These are phyloP conservation scores for Lyophyllum atratum DNA, from an alignment of 768 basidiomycete genomes.

Conservation along the genomic window DNA sequence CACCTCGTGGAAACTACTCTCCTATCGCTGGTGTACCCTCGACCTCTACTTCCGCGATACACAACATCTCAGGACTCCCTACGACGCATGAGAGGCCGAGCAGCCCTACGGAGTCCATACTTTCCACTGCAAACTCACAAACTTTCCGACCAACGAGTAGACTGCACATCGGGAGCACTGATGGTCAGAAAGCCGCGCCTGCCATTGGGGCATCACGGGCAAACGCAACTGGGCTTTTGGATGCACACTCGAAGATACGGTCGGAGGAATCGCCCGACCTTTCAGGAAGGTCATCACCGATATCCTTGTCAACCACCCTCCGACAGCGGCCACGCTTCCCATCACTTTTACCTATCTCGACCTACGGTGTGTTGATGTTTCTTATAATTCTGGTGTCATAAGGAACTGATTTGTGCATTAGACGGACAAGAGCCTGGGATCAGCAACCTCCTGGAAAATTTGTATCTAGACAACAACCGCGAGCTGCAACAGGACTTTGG, in stretches of 20 bases:
- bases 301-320: slow-evolving; percentile 58
- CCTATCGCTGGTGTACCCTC: slow-evolving; percentile 33
- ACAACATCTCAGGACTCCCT: slow-evolving; percentile 24
- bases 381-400: not conserved
- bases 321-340: slow-evolving; percentile 51
- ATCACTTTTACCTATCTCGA: slow-evolving; percentile 63
- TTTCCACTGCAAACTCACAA: slow-evolving; percentile 71
- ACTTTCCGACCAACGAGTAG: slow-evolving; percentile 59
- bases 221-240: slow-evolving; percentile 81
- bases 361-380: slow-evolving; percentile 56
- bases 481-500: slow-evolving; percentile 93
- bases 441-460: slow-evolving; percentile 83
- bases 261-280: slow-evolving; percentile 67
- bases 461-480: slow-evolving; percentile 84
- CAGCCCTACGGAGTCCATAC: slow-evolving; percentile 83
- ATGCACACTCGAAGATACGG: slow-evolving; percentile 70
- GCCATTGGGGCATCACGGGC: slow-evolving; percentile 85
- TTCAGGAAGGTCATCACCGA: slow-evolving; percentile 81
- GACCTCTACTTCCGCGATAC: slow-evolving; percentile 24
- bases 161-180: slow-evolving; percentile 69
- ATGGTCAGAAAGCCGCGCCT: slow-evolving; percentile 85
- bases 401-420: slow-evolving; percentile 27
- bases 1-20: slow-evolving; percentile 43
- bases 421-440: slow-evolving; percentile 92
- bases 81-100: slow-evolving; percentile 54